Evolutionary conservation across 305 asterid genomes (phyloP).

Genomic region (Solanum hybrid): DNA sequence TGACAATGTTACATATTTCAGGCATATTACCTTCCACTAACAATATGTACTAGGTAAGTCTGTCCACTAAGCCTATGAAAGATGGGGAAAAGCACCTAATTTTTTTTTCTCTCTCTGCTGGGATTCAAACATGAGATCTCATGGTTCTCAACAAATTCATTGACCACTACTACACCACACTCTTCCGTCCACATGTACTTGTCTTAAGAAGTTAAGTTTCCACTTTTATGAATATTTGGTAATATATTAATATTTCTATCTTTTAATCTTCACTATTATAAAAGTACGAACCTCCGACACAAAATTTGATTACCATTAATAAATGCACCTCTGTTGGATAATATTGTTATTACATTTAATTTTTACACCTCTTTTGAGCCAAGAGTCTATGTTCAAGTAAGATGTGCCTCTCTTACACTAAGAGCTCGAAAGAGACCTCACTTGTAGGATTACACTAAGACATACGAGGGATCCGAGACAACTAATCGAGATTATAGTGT

Average conservation of each 20-base stretch:
- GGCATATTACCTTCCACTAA: background rate
- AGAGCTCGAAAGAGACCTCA: background rate
- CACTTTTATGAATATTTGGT: too few species aligned
- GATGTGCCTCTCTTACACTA: background rate
- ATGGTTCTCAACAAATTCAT: background rate
- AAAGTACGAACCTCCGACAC: background rate
- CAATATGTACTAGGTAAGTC: too few species aligned
- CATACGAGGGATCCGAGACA: background rate
- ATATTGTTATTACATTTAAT: background rate
- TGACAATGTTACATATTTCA: background rate
- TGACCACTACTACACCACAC: background rate
- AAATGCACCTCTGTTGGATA: background rate
- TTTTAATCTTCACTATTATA: too few species aligned
- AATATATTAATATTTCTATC: background rate
- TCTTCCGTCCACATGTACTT: background rate
- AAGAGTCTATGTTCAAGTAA: background rate
- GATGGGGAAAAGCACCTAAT: background rate
- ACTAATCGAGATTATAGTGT: background rate
- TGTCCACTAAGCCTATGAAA: background rate
- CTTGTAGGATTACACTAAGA: background rate
- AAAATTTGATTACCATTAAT: background rate
- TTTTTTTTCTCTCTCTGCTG: too few species aligned
- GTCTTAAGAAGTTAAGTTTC: background rate
- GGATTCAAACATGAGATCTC: background rate
- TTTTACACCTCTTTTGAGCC: background rate